A percentile compares a stretch with the other conserved stretches of the same genome.
phyloP scores from a whole-genome alignment of 73 alveolate species.

The Paramecium sexaurelia region DNA sequence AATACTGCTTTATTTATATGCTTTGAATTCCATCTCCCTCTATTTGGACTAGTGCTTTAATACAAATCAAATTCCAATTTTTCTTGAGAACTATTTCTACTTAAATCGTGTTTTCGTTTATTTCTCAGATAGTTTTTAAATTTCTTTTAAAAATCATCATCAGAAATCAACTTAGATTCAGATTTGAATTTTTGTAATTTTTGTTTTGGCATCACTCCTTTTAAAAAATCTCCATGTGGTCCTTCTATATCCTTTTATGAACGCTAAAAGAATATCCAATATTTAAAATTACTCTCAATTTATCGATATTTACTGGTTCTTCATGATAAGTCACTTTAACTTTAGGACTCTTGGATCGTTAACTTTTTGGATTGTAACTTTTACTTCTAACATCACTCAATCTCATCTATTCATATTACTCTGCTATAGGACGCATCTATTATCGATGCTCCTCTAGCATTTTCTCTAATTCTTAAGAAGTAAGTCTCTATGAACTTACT shows the following conservation, averaged over 20 bases:
- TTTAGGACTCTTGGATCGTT: constrained; percentile 23
- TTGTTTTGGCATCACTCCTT: constrained; percentile 31
- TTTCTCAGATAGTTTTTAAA: constrained; percentile 40
- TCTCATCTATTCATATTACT: neutral
- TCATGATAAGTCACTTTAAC: constrained; percentile 39
- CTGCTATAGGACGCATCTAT: neutral
- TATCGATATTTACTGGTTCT: neutral
- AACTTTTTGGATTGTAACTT: constrained; percentile 3
- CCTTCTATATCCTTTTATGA: constrained; percentile 16
- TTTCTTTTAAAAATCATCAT: constrained; percentile 37
- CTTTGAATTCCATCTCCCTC: constrained; percentile 18
- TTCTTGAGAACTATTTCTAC: constrained; percentile 23
- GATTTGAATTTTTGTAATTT: constrained; percentile 6
- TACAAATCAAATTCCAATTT: constrained; percentile 61
- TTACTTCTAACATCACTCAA: neutral
- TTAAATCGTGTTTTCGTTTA: neutral
- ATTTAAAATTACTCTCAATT: neutral
- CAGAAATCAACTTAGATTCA: constrained; percentile 1
- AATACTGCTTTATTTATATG: neutral
- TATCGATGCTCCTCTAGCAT: constrained; percentile 42
- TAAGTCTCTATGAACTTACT: neutral
- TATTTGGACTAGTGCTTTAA: constrained; percentile 65
- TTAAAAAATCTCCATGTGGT: constrained; percentile 39
- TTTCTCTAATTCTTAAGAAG: constrained; percentile 47
- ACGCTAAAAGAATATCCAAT: neutral